Percentiles rank a stretch among this genome's conserved stretches.
These are phyloP conservation scores for Porpolomopsis calyptriformis DNA, from an alignment of 768 basidiomycete genomes.

Conservation along the genomic window DNA sequence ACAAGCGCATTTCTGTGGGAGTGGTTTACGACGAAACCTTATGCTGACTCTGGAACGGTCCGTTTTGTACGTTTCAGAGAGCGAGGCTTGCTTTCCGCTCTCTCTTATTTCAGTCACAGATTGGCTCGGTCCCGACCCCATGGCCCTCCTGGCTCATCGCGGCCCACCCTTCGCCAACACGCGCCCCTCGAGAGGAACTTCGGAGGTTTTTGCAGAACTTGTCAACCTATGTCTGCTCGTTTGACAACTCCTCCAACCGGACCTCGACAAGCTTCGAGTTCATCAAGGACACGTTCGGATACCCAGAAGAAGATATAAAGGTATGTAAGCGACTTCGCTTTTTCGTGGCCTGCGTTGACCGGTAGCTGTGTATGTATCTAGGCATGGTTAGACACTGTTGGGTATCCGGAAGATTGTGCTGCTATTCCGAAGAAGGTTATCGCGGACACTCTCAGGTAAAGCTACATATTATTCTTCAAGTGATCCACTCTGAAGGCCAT, in stretches of 20 bases:
- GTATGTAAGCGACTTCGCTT: conserved; percentile 23
- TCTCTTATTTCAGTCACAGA: conserved; percentile 31
- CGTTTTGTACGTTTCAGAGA: conserved; percentile 63
- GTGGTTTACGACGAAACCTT: conserved; percentile 75
- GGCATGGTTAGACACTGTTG: conserved; percentile 79
- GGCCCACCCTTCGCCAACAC: conserved; percentile 56
- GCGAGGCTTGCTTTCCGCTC: not conserved
- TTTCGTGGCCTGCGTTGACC: not conserved
- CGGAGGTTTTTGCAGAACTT: conserved; percentile 52
- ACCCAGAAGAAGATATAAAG: conserved; percentile 71
- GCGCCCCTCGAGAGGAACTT: conserved; percentile 42
- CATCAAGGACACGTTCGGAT: conserved; percentile 70
- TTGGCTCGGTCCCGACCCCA: conserved; percentile 79
- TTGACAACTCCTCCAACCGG: conserved; percentile 50
- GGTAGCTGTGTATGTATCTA: conserved; percentile 18
- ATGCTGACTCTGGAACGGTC: conserved; percentile 64
- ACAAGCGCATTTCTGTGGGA: conserved; percentile 95
- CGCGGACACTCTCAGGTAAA: conserved; percentile 58
- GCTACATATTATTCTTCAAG: not conserved
- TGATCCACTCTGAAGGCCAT: conserved; percentile 2
- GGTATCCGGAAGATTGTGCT: conserved; percentile 58
- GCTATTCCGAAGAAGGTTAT: conserved; percentile 58
- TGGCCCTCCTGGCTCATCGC: conserved; percentile 98
- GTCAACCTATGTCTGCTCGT: conserved; percentile 53
- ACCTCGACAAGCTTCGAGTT: conserved; percentile 60